Conservation (phyloP, 2,329 filamentous ascomycete species). For the Pestalotiopsis sp. region DNA sequence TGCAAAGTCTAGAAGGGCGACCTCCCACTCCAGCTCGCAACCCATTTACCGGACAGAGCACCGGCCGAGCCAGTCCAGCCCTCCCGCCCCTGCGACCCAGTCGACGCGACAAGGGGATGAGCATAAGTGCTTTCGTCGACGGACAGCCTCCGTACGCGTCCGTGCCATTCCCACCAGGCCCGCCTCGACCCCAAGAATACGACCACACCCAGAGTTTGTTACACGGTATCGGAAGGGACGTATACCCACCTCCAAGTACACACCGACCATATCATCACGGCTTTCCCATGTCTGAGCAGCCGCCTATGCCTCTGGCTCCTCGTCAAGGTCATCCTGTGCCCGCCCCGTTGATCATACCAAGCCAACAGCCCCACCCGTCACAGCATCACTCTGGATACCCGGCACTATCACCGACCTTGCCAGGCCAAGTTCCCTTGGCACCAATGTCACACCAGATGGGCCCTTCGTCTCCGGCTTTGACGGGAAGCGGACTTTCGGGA, state of each 20-base stretch:
- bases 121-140: constrained; percentile 18
- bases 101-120: constrained; percentile 25
- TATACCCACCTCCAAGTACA: constrained; percentile 33
- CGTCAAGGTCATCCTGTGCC: constrained; percentile 20
- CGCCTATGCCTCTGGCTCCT: constrained; percentile 23
- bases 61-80: constrained; percentile 30
- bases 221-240: constrained; percentile 34
- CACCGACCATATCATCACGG: constrained; percentile 35
- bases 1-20: constrained; percentile 19
- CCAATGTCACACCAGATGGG: constrained; percentile 26
- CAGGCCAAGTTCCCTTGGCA: constrained; percentile 23
- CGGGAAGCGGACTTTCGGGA: constrained; percentile 16
- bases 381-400: constrained; percentile 20
- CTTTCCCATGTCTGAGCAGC: constrained; percentile 32
- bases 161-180: constrained; percentile 13
- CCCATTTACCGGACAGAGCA: constrained; percentile 32
- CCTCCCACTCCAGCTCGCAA: constrained; percentile 23
- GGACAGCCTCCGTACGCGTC: constrained; percentile 17
- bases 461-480: constrained; percentile 23
- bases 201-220: constrained; percentile 27
- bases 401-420: constrained; percentile 25
- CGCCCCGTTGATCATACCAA: constrained; percentile 19
- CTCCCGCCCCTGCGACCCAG: constrained; percentile 35
- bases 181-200: constrained; percentile 24
- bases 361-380: constrained; percentile 18